phyloP scores from a whole-genome alignment of 257 asterid genomes.

The Ilex aquifolium region DNA sequence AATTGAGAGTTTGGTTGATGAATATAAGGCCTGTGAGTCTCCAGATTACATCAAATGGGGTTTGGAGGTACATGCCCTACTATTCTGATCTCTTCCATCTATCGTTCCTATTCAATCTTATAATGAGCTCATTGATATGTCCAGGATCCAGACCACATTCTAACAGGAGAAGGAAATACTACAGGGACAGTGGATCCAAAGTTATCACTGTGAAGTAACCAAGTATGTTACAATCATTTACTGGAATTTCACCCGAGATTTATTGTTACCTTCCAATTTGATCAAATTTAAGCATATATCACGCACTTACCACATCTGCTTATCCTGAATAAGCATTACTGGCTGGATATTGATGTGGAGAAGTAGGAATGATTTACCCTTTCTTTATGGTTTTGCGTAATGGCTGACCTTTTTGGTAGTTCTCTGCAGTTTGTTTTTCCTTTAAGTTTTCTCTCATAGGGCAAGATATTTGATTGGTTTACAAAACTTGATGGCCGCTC shows the following conservation, averaged over 20 bases:
- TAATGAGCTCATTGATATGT: background rate
- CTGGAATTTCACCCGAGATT: background rate
- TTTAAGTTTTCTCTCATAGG: too few species aligned
- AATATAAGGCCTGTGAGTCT: slow-evolving; percentile 99
- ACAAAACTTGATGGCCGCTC: too few species aligned
- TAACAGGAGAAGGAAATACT: slow-evolving; percentile 82
- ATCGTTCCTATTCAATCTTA: background rate
- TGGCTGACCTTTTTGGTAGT: too few species aligned
- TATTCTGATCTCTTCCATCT: background rate
- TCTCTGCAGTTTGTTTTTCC: too few species aligned
- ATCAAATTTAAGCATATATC: too few species aligned
- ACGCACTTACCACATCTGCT: too few species aligned
- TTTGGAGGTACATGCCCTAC: slow-evolving; percentile 60
- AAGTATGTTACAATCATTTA: slow-evolving; percentile 1
- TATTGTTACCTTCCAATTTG: too few species aligned
- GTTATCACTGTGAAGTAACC: slow-evolving; percentile 33
- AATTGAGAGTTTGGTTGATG: slow-evolving; percentile 91
- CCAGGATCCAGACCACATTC: slow-evolving; percentile 76
- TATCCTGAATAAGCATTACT: too few species aligned
- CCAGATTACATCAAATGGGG: slow-evolving; percentile 99
- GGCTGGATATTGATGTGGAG: too few species aligned
- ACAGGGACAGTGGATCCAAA: slow-evolving; percentile 71
- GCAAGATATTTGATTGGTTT: too few species aligned
- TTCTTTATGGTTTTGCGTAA: too few species aligned
- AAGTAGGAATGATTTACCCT: too few species aligned